Evolutionary conservation across 495 filamentous ascomycete genomes (phyloP), one percentile per base, ranked within the genome.

Genomic region (Penicillium ucsense): DNA sequence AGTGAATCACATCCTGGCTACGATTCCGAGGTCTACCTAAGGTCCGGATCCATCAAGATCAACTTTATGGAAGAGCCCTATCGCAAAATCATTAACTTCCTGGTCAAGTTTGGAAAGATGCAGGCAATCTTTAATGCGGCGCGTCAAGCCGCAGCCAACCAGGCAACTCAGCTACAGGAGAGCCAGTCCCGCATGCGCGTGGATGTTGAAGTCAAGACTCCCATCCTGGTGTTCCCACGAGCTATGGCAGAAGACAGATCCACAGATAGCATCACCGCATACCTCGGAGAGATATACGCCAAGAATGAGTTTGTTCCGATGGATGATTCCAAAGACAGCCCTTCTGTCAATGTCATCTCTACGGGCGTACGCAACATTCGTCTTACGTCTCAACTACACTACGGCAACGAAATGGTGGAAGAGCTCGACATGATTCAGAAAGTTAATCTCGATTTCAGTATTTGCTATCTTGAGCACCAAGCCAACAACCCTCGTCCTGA

Each of bases 81-180:
- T 70, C 85, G 94, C 37, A 97, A 97, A 67, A 98, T 98, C 50
- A 87, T 97, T 66, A 86, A 95, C 58, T 98, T 97, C 66, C 73
- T 89, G 31, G 87, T 98, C 56, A 98, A 98, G 55, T 98, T 98
- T 58, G 92, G 92, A 48, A 94, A 94, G 67, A 98, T 98, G 92
- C 92, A 97, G 65, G 89, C 92, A 27, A 89, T 98, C 41, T 97
- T 95, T 75, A 97, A 98, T 62, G 91, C 92, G 12, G 92, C 92
- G 20, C 81, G 94, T 28, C 88, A 90, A 64, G 92, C 92, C 43
- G 92, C 92, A n/a, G 86, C 89, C 28, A 90, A 86, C 49, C 90
- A 95, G 63, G 92, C 92, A 5, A 94, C 78, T 42, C 88, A 96
- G 62, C 75, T 98, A 8, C 91, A 96, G 57, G 83, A 96, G 54